Conservation (phyloP, 352 stramenopile genomes). For the Phytopythium mirpurense region DNA sequence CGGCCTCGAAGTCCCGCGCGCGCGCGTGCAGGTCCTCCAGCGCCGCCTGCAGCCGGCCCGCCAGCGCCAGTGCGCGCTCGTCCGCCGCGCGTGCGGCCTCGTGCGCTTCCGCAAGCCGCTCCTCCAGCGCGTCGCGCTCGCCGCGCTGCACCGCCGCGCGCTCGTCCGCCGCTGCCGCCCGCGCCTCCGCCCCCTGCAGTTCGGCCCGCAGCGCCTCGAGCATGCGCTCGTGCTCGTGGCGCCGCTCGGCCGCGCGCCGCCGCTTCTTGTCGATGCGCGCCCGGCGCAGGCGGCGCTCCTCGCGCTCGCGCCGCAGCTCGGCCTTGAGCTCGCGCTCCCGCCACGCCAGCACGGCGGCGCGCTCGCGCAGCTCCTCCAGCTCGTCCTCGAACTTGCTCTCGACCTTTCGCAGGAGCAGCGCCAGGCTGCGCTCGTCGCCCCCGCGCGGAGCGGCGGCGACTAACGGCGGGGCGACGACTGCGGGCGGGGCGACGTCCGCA, state of each 20-base stretch:
- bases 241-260: slow-evolving; percentile 48
- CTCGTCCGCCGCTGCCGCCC: slow-evolving; percentile 12
- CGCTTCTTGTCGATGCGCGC: slow-evolving; percentile 70
- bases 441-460: slow-evolving; percentile 13
- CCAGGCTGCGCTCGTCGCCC: slow-evolving; percentile 46
- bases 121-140: slow-evolving; percentile 18
- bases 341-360: slow-evolving; percentile 61
- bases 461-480: not conserved
- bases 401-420: slow-evolving; percentile 66
- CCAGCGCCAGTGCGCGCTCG: slow-evolving; percentile 36
- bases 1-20: slow-evolving; percentile 53
- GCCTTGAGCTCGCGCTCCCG: slow-evolving; percentile 73
- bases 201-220: slow-evolving; percentile 40
- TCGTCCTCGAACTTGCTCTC: slow-evolving; percentile 81
- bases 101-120: slow-evolving; percentile 19
- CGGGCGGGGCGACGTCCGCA: no score
- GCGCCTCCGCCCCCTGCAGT: slow-evolving; percentile 15
- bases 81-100: slow-evolving; percentile 38
- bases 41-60: slow-evolving; percentile 57
- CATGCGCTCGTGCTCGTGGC: slow-evolving; percentile 49
- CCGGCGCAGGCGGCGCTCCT: slow-evolving; percentile 67
- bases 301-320: slow-evolving; percentile 44
- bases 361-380: slow-evolving; percentile 63
- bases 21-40: slow-evolving; percentile 66
- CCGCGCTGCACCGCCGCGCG: slow-evolving; percentile 11